Conservation (phyloP, 352 stramenopile species). For the Phytophthora vignae region DNA sequence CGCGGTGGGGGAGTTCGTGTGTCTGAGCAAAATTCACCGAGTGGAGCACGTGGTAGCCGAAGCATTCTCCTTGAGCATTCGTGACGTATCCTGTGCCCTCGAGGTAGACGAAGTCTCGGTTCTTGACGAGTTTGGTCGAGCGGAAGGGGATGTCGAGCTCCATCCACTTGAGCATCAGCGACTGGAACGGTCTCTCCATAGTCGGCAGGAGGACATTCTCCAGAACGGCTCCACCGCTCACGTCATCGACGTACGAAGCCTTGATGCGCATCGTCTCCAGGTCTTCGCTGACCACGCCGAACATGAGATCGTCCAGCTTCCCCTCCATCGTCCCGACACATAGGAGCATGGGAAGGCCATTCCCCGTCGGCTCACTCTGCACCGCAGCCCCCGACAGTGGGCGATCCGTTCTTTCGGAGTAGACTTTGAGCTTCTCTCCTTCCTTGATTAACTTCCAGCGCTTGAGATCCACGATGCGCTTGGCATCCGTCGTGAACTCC, state of each 20-base stretch:
- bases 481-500: no score
- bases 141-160: neutral
- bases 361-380: no score
- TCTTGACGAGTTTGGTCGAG: neutral
- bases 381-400: no score
- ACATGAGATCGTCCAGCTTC: no score
- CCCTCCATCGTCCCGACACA: neutral
- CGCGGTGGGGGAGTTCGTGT: neutral
- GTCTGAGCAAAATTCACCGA: neutral
- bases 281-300: neutral
- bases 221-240: neutral
- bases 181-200: neutral
- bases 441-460: no score
- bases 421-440: no score
- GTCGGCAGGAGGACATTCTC: neutral
- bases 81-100: neutral
- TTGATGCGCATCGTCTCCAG: neutral
- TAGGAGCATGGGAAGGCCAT: no score
- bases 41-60: neutral
- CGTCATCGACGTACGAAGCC: no score
- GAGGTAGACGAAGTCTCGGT: neutral
- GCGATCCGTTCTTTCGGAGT: no score
- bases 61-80: neutral
- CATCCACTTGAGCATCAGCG: neutral
- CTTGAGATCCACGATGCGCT: no score